These are phyloP conservation scores for Casuarina cunninghamiana DNA, from an alignment of 306 rosid species.

Conservation along the genomic window DNA sequence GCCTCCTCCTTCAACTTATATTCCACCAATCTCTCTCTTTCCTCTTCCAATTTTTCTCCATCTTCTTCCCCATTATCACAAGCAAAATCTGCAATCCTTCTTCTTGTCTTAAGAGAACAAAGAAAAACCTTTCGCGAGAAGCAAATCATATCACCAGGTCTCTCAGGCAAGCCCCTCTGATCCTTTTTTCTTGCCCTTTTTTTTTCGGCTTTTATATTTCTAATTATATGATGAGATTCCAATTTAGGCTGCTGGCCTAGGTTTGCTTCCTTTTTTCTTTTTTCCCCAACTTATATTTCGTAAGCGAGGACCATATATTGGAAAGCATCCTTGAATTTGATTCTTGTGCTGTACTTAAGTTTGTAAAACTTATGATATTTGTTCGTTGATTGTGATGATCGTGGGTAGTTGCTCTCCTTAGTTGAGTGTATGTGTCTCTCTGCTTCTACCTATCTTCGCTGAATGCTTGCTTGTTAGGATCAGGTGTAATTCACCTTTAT, in stretches of 20 bases:
- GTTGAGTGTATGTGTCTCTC: background rate
- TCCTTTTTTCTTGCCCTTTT: background rate
- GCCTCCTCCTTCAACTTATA: slow-evolving; percentile 16
- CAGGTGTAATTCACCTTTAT: background rate
- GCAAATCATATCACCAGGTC: slow-evolving; percentile 27
- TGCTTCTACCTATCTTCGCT: background rate
- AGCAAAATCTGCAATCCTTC: slow-evolving; percentile 12
- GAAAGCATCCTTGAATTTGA: background rate
- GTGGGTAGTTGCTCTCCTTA: background rate
- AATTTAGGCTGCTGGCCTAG: background rate
- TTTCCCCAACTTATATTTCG: background rate
- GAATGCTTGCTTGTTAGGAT: background rate
- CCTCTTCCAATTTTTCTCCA: slow-evolving; percentile 12
- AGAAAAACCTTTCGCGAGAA: slow-evolving; percentile 25
- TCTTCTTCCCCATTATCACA: background rate
- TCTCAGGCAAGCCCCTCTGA: slow-evolving; percentile 45
- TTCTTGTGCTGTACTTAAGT: background rate
- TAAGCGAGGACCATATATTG: too few relatives aligned
- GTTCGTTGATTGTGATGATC: background rate
- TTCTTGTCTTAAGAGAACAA: slow-evolving; percentile 2
- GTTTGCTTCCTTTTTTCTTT: background rate
- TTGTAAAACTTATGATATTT: slow-evolving; percentile 2
- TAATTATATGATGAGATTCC: background rate
- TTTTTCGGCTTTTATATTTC: background rate
- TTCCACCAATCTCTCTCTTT: slow-evolving; percentile 21